These are phyloP conservation scores for Fusarium duplospermum DNA, from an alignment of 2,329 filamentous ascomycete species.

Conservation along the genomic window DNA sequence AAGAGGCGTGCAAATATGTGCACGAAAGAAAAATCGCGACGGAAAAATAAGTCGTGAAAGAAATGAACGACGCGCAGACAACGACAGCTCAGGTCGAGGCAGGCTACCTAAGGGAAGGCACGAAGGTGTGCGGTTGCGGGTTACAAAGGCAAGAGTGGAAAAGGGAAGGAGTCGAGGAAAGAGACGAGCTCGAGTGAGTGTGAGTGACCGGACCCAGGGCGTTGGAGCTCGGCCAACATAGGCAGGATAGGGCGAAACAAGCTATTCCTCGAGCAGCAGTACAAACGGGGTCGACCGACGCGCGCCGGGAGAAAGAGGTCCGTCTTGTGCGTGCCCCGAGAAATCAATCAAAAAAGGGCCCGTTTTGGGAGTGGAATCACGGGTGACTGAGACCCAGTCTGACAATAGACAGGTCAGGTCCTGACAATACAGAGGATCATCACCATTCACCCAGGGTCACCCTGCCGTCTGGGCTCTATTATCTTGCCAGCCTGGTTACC, in stretches of 20 bases:
- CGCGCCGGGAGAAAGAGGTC: background rate
- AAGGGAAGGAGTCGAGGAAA: constrained; percentile 6
- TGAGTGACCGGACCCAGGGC: background rate
- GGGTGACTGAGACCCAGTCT: constrained; percentile 24
- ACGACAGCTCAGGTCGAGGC: constrained; percentile 39
- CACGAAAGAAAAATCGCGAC: constrained; percentile 14
- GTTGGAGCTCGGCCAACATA: constrained; percentile 16
- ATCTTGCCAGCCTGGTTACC: background rate
- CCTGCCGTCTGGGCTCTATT: constrained; percentile 1
- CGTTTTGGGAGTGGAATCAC: constrained; percentile 16
- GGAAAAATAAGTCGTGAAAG: constrained; percentile 25
- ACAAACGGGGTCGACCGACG: constrained; percentile 3
- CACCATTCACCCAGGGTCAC: constrained; percentile 19
- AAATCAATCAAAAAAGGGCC: background rate
- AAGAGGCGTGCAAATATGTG: constrained; percentile 3
- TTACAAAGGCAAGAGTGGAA: constrained; percentile 6
- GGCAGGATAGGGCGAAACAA: constrained; percentile 29
- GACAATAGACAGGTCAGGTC: constrained; percentile 4
- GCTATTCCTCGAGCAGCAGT: constrained; percentile 7
- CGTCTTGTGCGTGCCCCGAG: background rate
- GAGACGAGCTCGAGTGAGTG: constrained; percentile 15
- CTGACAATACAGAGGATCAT: constrained; percentile 16
- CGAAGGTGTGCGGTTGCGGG: constrained; percentile 32
- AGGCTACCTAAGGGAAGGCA: constrained; percentile 26
- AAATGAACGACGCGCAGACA: constrained; percentile 39